Base-by-base conservation (phyloP, 2,329 filamentous ascomycete species). In the Fusarium kyushuense region DNA sequence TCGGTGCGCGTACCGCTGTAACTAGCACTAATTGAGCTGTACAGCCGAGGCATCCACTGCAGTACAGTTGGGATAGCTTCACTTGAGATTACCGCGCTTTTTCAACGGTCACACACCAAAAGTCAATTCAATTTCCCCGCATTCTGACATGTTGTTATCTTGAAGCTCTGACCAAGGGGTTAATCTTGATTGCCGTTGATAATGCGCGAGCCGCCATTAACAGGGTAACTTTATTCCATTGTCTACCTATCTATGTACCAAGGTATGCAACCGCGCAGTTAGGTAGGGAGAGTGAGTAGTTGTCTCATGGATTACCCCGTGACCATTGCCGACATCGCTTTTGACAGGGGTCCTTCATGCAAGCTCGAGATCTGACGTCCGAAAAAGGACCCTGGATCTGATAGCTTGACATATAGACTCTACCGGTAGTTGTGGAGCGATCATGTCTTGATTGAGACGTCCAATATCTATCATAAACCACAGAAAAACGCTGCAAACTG, bases 311-410 rank as follows among this genome's bases (percentile, higher is more conserved):
- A 48, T 43, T 45, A 41, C 41, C 65, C 69, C 55, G 60, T 68
- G 65, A 68, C 65, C 14, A 35, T 17, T 54, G 55, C 65, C 65
- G 65, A 68, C 65, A 69, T 68, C 65, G 65, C 59, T 57, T 47
- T 19, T 42, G 52, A 49, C 65, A 69, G 45, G 65, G 65, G 32
- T 68, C n/a, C 29, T 61, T 35, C 62, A 38, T 65, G 63, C 62
- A 62, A 21, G 54, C 19, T 55, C 16, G 51, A 68, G 65, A 68
- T 69, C 65, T 69, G 57, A 67, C 52, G 40, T 56, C 41, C 54
- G 29, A 32, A 49, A 49, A 27, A 29, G 42, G 65, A 62, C 65
- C 65, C 65, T 69, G 30, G 10, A 69, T 68, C 55, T 62, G 46
- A 45, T 38, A 38, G 30, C 27, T 27, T 27, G 27, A 27, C 9